Evolutionary conservation across 192 early-diverging fungal species (phyloP), one percentile per base, ranked within the genome.

Genomic region (Coemansia sp.): DNA sequence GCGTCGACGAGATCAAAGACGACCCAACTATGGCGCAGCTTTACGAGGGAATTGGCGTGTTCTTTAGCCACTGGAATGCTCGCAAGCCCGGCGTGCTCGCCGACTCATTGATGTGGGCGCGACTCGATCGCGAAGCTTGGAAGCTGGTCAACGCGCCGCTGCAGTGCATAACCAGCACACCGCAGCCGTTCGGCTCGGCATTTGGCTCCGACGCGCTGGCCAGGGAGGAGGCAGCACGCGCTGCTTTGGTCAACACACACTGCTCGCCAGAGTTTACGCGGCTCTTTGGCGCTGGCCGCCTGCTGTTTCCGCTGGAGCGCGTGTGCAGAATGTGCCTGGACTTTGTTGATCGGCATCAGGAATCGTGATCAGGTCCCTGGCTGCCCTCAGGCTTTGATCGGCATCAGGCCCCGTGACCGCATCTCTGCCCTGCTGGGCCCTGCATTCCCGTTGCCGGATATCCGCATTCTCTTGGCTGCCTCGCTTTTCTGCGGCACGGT

Each of bases 41-140:
- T n/a, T 81, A 81, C 37, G 72, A 75, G 50, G 73, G 70, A 25
- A 72, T 81, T 15, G 73, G 78, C 52, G 78, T 81, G 41, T 81
- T 81, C 43, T 81, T 81, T 19, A 75, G 69, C 14, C 63, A 75
- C 25, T 81, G 69, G 69, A 60, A 53, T 52, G 5, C 51, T 24
- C 78, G 78, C 41, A 75, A 72, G 41, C 73, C 73, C 6, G 78
- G 78, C 12, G 65, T 66, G 43, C 54, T 73, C 24, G 58, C 60
- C 1, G 76, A 81, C 35, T 57, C 62, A 47, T 60, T 69, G 15
- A 68, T 75, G 65, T 72, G 65, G 78, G 61, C 71, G 24, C 60
- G 49, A 12, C 65, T 75, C 9, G 73, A 81, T 35, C 62, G 73
- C 22, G 60, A 60, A 37, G 58, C 58, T 14, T 81, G 72, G 78